Percentiles rank a stretch among this genome's conserved stretches.
Evolutionary conservation across 192 early-diverging fungal species (phyloP).

Genomic region (Helicostylum pulchrum): DNA sequence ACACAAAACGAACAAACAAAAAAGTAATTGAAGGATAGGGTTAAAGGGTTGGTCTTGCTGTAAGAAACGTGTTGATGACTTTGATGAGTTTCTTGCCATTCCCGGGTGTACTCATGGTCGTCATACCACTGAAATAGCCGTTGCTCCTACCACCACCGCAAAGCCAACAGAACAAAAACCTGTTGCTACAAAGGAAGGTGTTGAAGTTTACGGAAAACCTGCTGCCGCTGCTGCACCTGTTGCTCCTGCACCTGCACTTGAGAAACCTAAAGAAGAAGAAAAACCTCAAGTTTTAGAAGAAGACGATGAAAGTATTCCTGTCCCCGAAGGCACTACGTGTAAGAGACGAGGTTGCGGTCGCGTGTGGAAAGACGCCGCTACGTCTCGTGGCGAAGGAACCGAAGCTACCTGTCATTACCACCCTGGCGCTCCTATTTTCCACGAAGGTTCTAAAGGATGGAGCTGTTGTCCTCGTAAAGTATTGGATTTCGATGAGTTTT

Average conservation of each 20-base stretch:
- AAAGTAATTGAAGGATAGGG: constrained; percentile 14
- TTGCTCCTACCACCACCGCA: constrained; percentile 30
- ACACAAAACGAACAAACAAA: neutral
- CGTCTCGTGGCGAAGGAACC: constrained; percentile 44
- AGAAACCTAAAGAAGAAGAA: constrained; percentile 57
- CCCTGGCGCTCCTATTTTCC: constrained; percentile 88
- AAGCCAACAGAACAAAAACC: constrained; percentile 22
- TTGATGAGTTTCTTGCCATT: constrained; percentile 91
- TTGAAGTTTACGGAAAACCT: constrained; percentile 38
- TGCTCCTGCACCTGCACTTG: constrained; percentile 24
- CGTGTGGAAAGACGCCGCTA: constrained; percentile 58
- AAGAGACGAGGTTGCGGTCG: constrained; percentile 79
- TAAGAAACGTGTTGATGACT: constrained; percentile 80
- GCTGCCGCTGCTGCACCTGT: constrained; percentile 17
- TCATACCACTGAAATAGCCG: constrained; percentile 49
- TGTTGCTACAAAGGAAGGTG: constrained; percentile 28
- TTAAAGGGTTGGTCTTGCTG: constrained; percentile 96
- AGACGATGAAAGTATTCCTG: constrained; percentile 71
- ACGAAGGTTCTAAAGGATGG: constrained; percentile 98
- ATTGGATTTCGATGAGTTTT: constrained; percentile 97
- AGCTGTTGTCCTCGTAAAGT: constrained; percentile 93
- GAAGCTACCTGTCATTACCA: constrained; percentile 80
- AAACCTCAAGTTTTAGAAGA: constrained; percentile 41
- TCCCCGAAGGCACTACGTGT: constrained; percentile 75
- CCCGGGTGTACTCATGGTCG: constrained; percentile 81